Evolutionary conservation across 139 green algal species (phyloP), one percentile per base, ranked within the genome.

Genomic region (Pedinophyceae sp.): DNA sequence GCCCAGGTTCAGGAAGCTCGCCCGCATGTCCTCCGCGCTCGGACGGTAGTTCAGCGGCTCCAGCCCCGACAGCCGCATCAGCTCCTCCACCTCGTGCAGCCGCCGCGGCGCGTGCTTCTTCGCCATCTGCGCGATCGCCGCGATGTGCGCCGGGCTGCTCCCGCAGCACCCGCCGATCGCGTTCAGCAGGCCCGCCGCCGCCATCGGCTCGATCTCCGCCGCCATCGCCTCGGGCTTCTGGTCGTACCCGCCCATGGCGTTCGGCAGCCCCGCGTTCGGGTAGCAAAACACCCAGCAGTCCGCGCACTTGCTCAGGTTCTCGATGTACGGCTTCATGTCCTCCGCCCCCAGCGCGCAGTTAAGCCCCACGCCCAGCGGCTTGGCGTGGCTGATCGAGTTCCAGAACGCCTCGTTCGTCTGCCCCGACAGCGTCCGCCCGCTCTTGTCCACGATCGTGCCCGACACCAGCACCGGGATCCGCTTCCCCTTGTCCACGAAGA

Each of bases 321-420:
- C 82, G 0, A 95, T 69, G 71, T 96, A 97, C 57, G 75, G 60
- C 51, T 82, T 74, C 89, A 97, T 96, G 73, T 97, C 89, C 17
- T 57, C 66, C 20, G 89, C 89, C 16, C 89, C 89, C 58, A 97
- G 82, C 0, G 89, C 89, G 50, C 89, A 97, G 82, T 97, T 97
- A 17, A 97, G 78, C 23, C 89, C 89, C 23, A 97, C 66, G 0
- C 89, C 89, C 57, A 96, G 70, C 24, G 89, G 89, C 65, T 87
- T 87, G 57, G 83, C 75, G 47, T 97, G 89, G 50, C 49, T 67
- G 27, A 96, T 61, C 62, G 74, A 89, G 80, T 93, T 89, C 89
- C 88, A 96, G 75, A 97, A 97, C 2, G 89, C 88, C 79, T 97
- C 89, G 65, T 95, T 95, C 60, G 89, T 96, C 79, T 97, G 89